Conservation (phyloP, 2,329 filamentous ascomycete species). For the Teratosphaeria zuluensis region DNA sequence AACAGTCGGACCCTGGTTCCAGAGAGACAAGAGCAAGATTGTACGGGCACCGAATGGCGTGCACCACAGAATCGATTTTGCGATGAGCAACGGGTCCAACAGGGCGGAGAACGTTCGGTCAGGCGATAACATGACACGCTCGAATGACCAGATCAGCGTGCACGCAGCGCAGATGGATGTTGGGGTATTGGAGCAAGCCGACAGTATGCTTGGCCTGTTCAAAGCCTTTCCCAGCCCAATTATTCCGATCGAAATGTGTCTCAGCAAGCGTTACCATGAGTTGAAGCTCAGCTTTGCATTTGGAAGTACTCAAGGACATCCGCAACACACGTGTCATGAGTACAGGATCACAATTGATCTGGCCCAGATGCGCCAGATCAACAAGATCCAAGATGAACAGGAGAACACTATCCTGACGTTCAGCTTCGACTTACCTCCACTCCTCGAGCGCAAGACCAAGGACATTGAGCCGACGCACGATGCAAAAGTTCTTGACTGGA, state of each 20-base stretch:
- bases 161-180: background rate
- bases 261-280: background rate
- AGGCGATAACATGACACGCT: background rate
- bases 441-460: conserved; percentile 15
- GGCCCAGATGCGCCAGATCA: conserved; percentile 33
- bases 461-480: conserved; percentile 31
- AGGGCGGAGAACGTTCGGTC: background rate
- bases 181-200: background rate
- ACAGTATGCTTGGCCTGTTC: background rate
- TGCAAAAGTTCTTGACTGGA: conserved; percentile 38
- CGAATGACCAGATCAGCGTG: background rate
- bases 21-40: background rate
- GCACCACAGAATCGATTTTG: background rate
- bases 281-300: background rate
- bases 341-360: conserved; percentile 39
- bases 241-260: background rate
- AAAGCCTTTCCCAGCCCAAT: background rate
- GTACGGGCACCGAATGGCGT: background rate
- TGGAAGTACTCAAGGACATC: background rate
- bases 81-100: background rate
- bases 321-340: background rate
- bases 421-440: conserved; percentile 28
- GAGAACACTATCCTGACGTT: conserved; percentile 22
- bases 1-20: background rate
- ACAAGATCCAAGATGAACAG: conserved; percentile 12